phyloP scores from a whole-genome alignment of 495 filamentous ascomycete species.

The Usnea hakonensis region DNA sequence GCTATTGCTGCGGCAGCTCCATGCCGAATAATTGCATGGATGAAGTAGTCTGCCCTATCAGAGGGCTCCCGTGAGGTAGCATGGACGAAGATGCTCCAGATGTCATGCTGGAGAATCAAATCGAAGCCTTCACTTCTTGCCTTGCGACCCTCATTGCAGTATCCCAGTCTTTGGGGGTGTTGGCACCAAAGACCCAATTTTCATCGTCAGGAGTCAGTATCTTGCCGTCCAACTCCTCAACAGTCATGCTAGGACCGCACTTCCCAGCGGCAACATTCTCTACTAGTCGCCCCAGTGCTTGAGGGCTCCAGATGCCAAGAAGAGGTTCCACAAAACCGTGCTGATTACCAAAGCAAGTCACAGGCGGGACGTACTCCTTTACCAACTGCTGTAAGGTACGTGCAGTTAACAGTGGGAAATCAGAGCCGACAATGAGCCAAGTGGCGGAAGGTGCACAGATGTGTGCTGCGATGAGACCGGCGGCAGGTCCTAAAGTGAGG shows the following conservation, averaged over 20 bases:
- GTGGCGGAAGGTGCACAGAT: conserved; percentile 15
- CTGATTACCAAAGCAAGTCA: background rate
- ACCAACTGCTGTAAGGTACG: background rate
- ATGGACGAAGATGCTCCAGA: no score
- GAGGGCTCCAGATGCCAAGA: background rate
- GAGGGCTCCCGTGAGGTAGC: no score
- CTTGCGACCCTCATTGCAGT: background rate
- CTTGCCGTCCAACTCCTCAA: background rate
- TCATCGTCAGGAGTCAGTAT: background rate
- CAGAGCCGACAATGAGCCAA: conserved; percentile 27
- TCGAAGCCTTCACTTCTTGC: background rate
- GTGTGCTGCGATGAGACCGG: conserved; percentile 27
- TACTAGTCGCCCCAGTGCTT: background rate
- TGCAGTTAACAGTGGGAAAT: conserved; percentile 24
- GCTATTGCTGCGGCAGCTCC: background rate
- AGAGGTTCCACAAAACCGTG: background rate
- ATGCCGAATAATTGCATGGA: background rate
- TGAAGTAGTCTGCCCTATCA: background rate
- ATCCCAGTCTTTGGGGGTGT: background rate
- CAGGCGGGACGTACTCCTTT: background rate
- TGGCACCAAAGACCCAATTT: background rate
- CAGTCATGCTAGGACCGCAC: background rate
- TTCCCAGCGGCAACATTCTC: background rate
- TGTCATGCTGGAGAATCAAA: background rate
- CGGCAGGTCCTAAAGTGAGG: background rate